Base-by-base conservation (phyloP, 2,329 filamentous ascomycete species). In the Botrytis elliptica region DNA sequence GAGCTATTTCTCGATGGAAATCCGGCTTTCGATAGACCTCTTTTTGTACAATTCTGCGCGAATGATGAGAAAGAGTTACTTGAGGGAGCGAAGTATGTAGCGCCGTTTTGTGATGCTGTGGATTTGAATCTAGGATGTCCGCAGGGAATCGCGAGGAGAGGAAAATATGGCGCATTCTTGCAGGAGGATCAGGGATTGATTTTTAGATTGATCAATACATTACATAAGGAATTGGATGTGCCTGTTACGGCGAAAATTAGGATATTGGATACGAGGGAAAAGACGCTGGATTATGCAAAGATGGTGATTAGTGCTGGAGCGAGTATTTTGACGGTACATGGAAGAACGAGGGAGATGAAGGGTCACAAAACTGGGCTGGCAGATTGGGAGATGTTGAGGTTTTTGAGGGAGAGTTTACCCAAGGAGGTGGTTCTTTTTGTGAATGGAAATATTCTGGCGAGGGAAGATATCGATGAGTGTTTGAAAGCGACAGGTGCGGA, bases 21-120 rank as follows among this genome's bases (percentile, higher is more conserved):
- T 82, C 92, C 94, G 0, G 80, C 86, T 22, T 85, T 94, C 74
- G 96, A 99, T 83, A 89, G 96, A 9, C 96, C 96, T 0, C 89
- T 98, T 16, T 94, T 98, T 79, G 95, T 98, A 4, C 96, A 99
- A 81, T 99, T 99, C 83, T 99, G 96, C 86, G 93, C 94, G 75
- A 97, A 96, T 82, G 91, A 96, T 75, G 89, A 94, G 0, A 88
- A 92, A n/a, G 89, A 92, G 71, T 87, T 97, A 33, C 89, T 98
- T 66, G 87, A 87, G 42, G 94, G 96, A 0, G 96, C 95, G 0
- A 87, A 88, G 76, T 87, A 91, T 75, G 95, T 94, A 0, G 91
- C 92, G 8, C 93, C 94, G 0, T 93, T 95, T 82, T 98, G 95
- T 83, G 96, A 99, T 82, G 96, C 96, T 12, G 92, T 99, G 5